phyloP scores from a whole-genome alignment of 208 protist species.

The Wallacemonas sp. region DNA sequence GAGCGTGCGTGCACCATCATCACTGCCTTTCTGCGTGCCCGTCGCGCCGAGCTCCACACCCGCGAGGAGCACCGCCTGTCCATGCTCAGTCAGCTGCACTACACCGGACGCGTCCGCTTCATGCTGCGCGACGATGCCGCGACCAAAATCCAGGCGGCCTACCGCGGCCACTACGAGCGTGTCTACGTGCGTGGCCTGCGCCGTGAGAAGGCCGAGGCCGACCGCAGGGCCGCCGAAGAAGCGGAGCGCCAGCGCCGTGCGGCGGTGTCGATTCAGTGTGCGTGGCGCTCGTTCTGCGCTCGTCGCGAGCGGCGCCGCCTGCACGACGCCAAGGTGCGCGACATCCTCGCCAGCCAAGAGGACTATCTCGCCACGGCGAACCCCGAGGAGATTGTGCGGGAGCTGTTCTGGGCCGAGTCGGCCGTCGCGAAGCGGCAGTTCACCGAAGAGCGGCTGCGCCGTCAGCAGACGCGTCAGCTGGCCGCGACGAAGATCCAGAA shows the following conservation, averaged over 20 bases:
- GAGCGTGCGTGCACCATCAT: slow-evolving; percentile 47
- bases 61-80: slow-evolving; percentile 20
- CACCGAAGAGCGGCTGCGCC: slow-evolving; percentile 33
- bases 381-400: slow-evolving; percentile 66
- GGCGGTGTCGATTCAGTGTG: slow-evolving; percentile 66
- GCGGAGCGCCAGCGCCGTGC: slow-evolving; percentile 46
- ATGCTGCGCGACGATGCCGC: slow-evolving; percentile 43
- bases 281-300: slow-evolving; percentile 46
- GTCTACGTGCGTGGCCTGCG: slow-evolving; percentile 59
- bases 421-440: slow-evolving; percentile 40
- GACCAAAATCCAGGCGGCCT: slow-evolving; percentile 71
- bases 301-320: slow-evolving; percentile 27
- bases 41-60: slow-evolving; percentile 25
- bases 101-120: slow-evolving; percentile 43
- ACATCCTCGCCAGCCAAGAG: slow-evolving; percentile 46
- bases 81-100: slow-evolving; percentile 44
- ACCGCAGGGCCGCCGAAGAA: slow-evolving; percentile 29
- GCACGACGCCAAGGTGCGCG: slow-evolving; percentile 37
- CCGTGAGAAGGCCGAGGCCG: slow-evolving; percentile 46
- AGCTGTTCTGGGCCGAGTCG: slow-evolving; percentile 86
- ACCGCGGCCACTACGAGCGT: slow-evolving; percentile 81
- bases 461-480: slow-evolving; percentile 16
- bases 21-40: slow-evolving; percentile 53
- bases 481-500: slow-evolving; percentile 65
- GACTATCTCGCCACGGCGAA: slow-evolving; percentile 52